Base-by-base conservation (phyloP, 257 asterid species). In the Nemophila menziesii region DNA sequence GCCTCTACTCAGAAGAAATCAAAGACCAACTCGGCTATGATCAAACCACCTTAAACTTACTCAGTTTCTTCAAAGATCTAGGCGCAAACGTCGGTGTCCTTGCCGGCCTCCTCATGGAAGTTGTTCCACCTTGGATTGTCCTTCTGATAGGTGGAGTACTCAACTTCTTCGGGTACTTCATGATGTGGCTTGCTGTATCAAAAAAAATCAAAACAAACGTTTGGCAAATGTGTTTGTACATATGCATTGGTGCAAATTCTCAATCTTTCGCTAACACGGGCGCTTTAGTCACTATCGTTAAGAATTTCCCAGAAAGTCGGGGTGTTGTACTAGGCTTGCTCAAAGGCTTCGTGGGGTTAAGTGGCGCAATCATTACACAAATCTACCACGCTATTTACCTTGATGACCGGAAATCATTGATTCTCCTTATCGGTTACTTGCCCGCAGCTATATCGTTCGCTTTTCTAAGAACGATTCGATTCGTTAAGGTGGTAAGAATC, bases 361-460 rank as follows among this genome's bases (percentile, higher is more conserved):
- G 61, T 39, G 54, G 61, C 13, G 61, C 61, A 3, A 55, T 55
- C 21, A 39, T 55, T 20, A 55, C 55, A 1, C 61, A 55, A 39
- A 13, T 55, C 1, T 55, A 36, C 39, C 39, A 46, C 27, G 54
- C 61, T 11, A 23, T 55, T 15, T 48, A 55, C 27, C 14, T 24
- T 23, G 52, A 55, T 22, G 21, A 40, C 12, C 22, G n/a, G 12
- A 20, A 40, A 8, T 11, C 44, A 16, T 22, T 40, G 12, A 40
- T 40, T n/a, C 40, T 64, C 18, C 52, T 69, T 5, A 64, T 69
- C 10, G 72, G 69, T 12, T 69, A 69, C 72, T 40, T 69, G 4
- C 76, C 76, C 0, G 44, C 69, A 1, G 72, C 12, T 16, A 38
- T 69, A 14, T 69, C 76, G 0, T 23, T 60, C 0, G 48, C 22